Evolutionary conservation across 2,329 filamentous ascomycete species (phyloP).

Genomic region (Aspergillus persii): DNA sequence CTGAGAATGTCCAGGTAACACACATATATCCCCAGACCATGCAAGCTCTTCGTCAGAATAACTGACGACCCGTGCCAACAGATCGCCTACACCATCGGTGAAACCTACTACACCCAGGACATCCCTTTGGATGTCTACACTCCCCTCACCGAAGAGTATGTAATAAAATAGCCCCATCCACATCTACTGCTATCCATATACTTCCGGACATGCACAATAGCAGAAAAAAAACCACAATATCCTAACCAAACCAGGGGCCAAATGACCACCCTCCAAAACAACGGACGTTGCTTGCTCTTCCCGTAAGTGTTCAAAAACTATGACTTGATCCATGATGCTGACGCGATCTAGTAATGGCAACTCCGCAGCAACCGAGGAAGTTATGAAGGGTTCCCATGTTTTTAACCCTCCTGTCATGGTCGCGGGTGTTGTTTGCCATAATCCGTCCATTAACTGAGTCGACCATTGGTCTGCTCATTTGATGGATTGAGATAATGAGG

Average conservation of each 20-base stretch:
- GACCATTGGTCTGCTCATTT: too few species aligned
- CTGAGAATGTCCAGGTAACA: not conserved
- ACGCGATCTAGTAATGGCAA: not conserved
- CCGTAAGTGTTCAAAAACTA: not conserved
- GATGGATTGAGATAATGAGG: too few species aligned
- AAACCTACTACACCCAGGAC: not conserved
- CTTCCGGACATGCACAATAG: too few species aligned
- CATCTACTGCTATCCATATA: not conserved
- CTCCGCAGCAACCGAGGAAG: not conserved
- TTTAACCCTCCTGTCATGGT: not conserved
- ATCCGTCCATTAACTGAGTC: not conserved
- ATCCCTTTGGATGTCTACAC: not conserved
- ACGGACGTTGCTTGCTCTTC: not conserved
- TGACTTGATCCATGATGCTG: not conserved
- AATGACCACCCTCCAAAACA: not conserved
- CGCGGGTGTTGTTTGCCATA: not conserved
- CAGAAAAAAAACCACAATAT: not conserved
- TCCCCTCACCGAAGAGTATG: not conserved
- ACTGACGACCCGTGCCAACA: not conserved
- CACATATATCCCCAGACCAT: not conserved
- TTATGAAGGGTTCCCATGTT: not conserved
- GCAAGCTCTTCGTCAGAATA: not conserved
- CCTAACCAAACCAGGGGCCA: not conserved
- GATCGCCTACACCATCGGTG: not conserved
- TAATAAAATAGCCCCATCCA: not conserved